Percentiles rank a stretch among this genome's conserved stretches.
phyloP scores from a whole-genome alignment of 108 stramenopile genomes.

The Skeletonema costatum region DNA sequence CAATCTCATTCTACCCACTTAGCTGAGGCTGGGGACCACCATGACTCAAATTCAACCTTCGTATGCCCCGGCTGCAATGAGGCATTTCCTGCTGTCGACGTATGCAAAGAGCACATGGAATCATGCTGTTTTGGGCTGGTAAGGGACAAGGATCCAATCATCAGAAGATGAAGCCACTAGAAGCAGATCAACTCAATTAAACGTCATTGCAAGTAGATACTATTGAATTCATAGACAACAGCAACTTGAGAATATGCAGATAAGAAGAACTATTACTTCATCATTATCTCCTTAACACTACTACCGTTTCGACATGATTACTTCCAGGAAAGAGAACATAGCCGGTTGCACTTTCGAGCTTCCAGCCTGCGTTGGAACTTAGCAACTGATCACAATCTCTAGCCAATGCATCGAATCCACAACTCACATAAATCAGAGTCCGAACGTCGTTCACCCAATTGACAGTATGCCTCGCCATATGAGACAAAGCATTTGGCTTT shows the following conservation, averaged over 20 bases:
- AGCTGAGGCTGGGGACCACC: neutral
- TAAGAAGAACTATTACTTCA: neutral
- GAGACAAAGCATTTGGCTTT: constrained; percentile 43
- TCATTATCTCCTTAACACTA: constrained; percentile 73
- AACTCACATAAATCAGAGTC: constrained; percentile 95
- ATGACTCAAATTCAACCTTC: neutral
- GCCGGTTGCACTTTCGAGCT: constrained; percentile 88
- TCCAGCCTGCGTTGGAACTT: constrained; percentile 79
- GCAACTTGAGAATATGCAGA: neutral
- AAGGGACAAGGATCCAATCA: neutral
- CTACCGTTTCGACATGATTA: constrained; percentile 95
- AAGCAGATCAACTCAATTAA: no score
- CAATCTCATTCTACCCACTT: no score
- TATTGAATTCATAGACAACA: neutral
- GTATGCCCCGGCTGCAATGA: neutral
- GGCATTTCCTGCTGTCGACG: neutral
- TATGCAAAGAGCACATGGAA: neutral
- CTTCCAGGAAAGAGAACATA: constrained; percentile 95
- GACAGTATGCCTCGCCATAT: constrained; percentile 56
- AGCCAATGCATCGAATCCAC: constrained; percentile 96
- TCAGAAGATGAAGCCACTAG: no score
- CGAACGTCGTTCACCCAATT: constrained; percentile 78
- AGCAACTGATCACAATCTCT: constrained; percentile 84
- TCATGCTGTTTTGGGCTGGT: constrained; percentile 2
- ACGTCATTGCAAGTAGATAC: neutral